Conservation (phyloP, 1,284 basidiomycete genomes). For the Fereydounia khargensis region DNA sequence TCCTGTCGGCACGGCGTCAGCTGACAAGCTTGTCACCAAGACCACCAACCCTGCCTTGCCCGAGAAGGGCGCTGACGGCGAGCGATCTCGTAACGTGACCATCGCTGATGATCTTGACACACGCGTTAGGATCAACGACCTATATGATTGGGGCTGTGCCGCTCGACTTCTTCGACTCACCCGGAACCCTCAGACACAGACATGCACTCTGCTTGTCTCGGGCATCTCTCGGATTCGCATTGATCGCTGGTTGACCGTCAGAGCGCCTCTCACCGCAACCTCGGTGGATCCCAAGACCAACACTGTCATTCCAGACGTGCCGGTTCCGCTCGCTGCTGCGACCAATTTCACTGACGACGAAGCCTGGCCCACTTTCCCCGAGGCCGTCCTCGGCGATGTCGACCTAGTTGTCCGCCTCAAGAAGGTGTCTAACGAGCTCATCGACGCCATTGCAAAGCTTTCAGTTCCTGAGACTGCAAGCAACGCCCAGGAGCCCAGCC, state of each 20-base stretch:
- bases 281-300: conserved; percentile 43
- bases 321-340: conserved; percentile 42
- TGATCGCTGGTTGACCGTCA: conserved; percentile 47
- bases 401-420: conserved; percentile 35
- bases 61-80: conserved; percentile 5
- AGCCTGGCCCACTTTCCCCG: conserved; percentile 27
- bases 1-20: conserved; percentile 31
- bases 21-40: conserved; percentile 21
- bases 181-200: conserved; percentile 48
- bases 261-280: conserved; percentile 44
- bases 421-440: conserved; percentile 33
- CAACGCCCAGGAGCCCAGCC: conserved; percentile 12
- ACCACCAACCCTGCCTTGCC: conserved; percentile 28
- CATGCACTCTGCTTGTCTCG: conserved; percentile 49
- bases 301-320: conserved; percentile 41
- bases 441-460: conserved; percentile 38
- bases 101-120: conserved; percentile 23
- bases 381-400: conserved; percentile 27
- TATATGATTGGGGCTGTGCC: conserved; percentile 50
- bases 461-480: conserved; percentile 6
- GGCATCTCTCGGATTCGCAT: conserved; percentile 48
- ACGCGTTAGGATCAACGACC: conserved; percentile 35
- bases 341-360: conserved; percentile 43
- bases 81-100: conserved; percentile 21
- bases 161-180: conserved; percentile 51